Percentiles rank a stretch among this genome's conserved stretches.
Conservation (phyloP, 2,329 filamentous ascomycete genomes). For the Cordyceps cateniannulata region DNA sequence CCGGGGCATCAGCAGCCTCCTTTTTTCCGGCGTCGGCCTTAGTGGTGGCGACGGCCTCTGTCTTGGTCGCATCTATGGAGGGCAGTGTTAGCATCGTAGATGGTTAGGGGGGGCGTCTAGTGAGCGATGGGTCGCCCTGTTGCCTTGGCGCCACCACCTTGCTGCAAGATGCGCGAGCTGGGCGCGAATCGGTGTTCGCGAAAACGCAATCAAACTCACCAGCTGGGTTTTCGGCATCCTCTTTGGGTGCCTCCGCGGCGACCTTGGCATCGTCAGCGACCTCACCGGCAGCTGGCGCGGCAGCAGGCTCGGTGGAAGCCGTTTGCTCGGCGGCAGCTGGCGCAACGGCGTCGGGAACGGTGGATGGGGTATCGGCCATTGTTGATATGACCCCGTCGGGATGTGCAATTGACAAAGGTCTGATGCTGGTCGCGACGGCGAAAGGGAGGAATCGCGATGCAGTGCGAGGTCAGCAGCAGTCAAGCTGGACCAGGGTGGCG, state of each 20-base stretch:
- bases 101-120: neutral
- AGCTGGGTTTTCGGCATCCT: constrained; percentile 23
- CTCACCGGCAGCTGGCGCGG: constrained; percentile 19
- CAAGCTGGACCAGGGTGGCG: constrained; percentile 10
- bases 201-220: constrained; percentile 22
- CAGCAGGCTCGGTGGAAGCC: constrained; percentile 22
- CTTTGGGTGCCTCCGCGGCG: constrained; percentile 20
- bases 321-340: constrained; percentile 21
- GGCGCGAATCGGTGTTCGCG: neutral
- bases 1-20: constrained; percentile 27
- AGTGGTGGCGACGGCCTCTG: constrained; percentile 23
- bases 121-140: neutral
- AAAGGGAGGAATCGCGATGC: neutral
- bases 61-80: constrained; percentile 15
- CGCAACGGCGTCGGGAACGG: constrained; percentile 30
- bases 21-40: constrained; percentile 51
- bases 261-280: constrained; percentile 19
- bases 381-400: constrained; percentile 13
- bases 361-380: constrained; percentile 34
- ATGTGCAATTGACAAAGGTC: constrained; percentile 8
- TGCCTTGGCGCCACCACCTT: neutral
- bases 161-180: neutral
- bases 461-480: constrained; percentile 8
- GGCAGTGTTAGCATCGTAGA: neutral
- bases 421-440: neutral